Base-by-base conservation (phyloP, 305 asterid genomes). In the Plantago coronopus region DNA sequence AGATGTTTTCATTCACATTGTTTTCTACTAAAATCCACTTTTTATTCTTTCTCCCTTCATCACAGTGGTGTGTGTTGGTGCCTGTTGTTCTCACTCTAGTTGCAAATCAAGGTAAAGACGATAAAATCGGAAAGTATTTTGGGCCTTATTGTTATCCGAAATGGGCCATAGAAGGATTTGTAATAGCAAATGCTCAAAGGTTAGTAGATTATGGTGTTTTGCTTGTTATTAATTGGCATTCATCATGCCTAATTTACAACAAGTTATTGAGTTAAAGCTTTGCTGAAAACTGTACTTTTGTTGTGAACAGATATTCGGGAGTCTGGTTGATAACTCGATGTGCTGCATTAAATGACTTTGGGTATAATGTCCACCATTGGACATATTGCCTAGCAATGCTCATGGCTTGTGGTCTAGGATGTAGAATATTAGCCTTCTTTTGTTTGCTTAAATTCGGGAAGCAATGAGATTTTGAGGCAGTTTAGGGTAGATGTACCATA, bases 251-350 rank as follows among this genome's bases (percentile, higher is more conserved):
- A 10, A 8, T 34, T 34, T 34, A 13, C 3, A 34, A 7, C 3
- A 34, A 12, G 42, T 34, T 34, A 34, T 10, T 10, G 42, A 34
- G 42, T 34, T 34, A 7, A 8, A 34, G 2, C 10, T 12, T 7
- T 34, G 42, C 5, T 34, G 8, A 34, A 7, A 31, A 34, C 42
- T 34, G 2, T 64, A 22, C 5, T 48, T 40, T 59, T 37, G 67
- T 54, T 67, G 6, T 72, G 38, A 48, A 69, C 91, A 93, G 99
- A 78, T 93, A 76, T 71, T 73, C 87, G 11, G 99, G 97, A 63
- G 99, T 93, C 54, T 93, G 99, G 99, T 70, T 93, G 85, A 89
- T 93, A 75, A 82, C 97, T 12, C 81, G 97, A 37, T 93, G 99
- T 60, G 94, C 87, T 15, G 72, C 85, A 2, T 62, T 93, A 65